Base-by-base conservation (phyloP, 2,329 filamentous ascomycete species). In the Fusarium sambucinum region DNA sequence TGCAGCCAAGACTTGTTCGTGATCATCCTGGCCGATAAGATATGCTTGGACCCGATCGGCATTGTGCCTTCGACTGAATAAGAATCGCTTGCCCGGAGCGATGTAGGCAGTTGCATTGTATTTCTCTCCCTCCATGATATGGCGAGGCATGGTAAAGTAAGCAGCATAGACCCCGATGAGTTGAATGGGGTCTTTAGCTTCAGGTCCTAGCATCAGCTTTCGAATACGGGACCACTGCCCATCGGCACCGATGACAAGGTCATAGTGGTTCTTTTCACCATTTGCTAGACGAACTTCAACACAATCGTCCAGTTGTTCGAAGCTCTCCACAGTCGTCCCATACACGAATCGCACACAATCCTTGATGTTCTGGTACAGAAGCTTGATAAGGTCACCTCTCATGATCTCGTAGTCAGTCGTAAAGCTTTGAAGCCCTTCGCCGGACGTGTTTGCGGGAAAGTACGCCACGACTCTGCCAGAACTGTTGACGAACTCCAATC, bases 211-310 rank as follows among this genome's bases (percentile, higher is more conserved):
- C 65, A 84, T 80, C 48, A 79, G 77, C 46, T 74, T 80, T 19
- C 85, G 80, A 4, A 82, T 82, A 30, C 78, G 80, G 1, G 86
- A 88, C 7, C 81, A 77, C 42, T 84, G 80, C 0, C 87, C 87
- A 59, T 89, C 87, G 5, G 86, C 85, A 8, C 83, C 86, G 41
- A 89, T 81, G 1, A 89, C 65, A 0, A 89, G 71, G 67, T 88
- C 86, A 48, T 80, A 89, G 1, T 69, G 73, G 11, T 80, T 79
- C 0, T 68, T 76, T 13, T 73, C 73, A 3, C 83, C 84, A 57
- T 86, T 78, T 3, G 77, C 76, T 54, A 88, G 81, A 4, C 66
- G 56, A 0, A 82, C 81, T 4, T 75, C 63, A 0, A 85, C 80
- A 2, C 59, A 44, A 2, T 76, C 48, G 0, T 76, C 70, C 13